Evolutionary conservation across 768 basidiomycete genomes (phyloP).

Genomic region (Suillus luteus): DNA sequence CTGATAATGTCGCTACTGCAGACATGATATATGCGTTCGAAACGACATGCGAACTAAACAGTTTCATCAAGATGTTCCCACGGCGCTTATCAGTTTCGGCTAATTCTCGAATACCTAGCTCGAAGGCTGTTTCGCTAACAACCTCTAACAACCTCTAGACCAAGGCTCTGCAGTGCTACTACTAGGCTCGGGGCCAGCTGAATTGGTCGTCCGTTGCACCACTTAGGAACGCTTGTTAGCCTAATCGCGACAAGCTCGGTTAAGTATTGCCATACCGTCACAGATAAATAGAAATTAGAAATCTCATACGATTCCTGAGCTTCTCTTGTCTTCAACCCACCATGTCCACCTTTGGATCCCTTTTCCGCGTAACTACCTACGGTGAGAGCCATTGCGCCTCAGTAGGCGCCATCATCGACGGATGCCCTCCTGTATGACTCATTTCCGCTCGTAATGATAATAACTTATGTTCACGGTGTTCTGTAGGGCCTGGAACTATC

Average conservation of each 20-base stretch:
- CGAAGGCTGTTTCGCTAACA: conserved; percentile 12
- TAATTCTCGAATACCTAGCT: not conserved
- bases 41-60: not conserved
- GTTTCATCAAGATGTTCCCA: conserved; percentile 4
- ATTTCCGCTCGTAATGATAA: conserved; percentile 8
- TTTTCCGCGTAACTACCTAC: conserved; percentile 95
- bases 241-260: conserved; percentile 23
- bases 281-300: conserved; percentile 15
- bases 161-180: conserved; percentile 8
- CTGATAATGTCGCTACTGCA: conserved; percentile 16
- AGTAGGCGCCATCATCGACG: conserved; percentile 97
- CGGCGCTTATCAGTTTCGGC: conserved; percentile 7
- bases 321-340: conserved; percentile 15
- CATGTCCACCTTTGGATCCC: conserved; percentile 93
- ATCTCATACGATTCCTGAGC: conserved; percentile 4
- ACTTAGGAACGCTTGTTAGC: not conserved
- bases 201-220: not conserved
- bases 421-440: conserved; percentile 84
- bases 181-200: not conserved
- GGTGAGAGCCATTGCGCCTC: conserved; percentile 98
- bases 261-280: conserved; percentile 24
- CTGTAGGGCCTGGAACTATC: conserved; percentile 79
- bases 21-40: not conserved
- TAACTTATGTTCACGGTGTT: conserved; percentile 12
- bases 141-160: conserved; percentile 8